Evolutionary conservation across 1,284 basidiomycete species (phyloP), one percentile per base, ranked within the genome.

Genomic region (Marasmius fiardii): DNA sequence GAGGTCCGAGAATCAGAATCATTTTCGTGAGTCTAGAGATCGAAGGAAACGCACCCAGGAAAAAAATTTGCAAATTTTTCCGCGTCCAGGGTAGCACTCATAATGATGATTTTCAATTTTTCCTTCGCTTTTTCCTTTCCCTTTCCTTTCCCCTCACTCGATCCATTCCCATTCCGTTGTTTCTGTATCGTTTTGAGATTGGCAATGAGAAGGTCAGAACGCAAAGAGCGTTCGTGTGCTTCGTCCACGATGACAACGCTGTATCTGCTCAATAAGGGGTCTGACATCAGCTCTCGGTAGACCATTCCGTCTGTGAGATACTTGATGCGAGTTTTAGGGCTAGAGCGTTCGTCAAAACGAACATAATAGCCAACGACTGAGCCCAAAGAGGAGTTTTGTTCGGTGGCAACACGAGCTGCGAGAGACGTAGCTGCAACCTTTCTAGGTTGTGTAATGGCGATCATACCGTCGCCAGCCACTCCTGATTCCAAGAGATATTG

Each of bases 271-370:
- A 98, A 77, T n/a, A 90, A 71, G 20, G 81, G 77, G 66, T 94
- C 90, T 51, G 80, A 83, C 58, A 96, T 78, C 57, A 95, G 84
- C 74, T 94, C 96, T 56, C 95, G 85, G 37, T 97, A 86, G 62
- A 99, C 85, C 83, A 98, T 96, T 65, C 96, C 96, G 65, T 99
- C 97, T 21, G 95, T 98, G 70, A 96, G 81, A 71, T 95, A 99
- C 70, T 97, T 95, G 68, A 99, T 89, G 34, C 88, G 82, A 0
- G 97, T 97, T 24, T 82, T 71, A 31, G 75, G 62, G 47, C 81
- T 77, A 16, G 82, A 83, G 48, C 83, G 79, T 65, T 98, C 95
- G 68, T 98, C 94, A 70, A 99, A 99, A 39, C 96, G 88, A 34
- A 99, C 95, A 2, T 92, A 89, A 72, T 99, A 98, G 1, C 97